Evolutionary conservation across 169 alveolate species (phyloP).

Genomic region (Eimeria maxima): DNA sequence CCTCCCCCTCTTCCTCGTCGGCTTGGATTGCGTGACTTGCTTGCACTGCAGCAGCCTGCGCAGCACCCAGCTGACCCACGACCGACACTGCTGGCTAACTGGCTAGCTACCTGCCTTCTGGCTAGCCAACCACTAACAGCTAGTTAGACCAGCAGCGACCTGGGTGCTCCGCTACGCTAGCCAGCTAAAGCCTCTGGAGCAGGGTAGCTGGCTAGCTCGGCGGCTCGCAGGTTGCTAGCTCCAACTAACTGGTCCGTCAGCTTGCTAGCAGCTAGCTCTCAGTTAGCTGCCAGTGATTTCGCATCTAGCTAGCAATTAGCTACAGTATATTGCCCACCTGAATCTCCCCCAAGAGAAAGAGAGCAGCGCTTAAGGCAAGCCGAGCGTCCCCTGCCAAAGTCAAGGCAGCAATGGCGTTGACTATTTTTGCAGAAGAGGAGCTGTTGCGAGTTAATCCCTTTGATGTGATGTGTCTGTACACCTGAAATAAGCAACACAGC

Average conservation of each 20-base stretch:
- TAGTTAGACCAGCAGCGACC: neutral
- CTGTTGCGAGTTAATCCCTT: too few species aligned
- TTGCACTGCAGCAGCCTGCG: slow-evolving; percentile 29
- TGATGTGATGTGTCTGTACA: slow-evolving; percentile 62
- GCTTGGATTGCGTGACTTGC: slow-evolving; percentile 6
- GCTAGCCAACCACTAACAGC: neutral
- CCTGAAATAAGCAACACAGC: slow-evolving; percentile 41
- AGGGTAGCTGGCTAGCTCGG: neutral
- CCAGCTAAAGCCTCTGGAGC: neutral
- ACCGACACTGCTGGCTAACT: neutral
- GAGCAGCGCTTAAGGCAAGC: slow-evolving; percentile 70
- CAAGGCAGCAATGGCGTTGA: slow-evolving; percentile 57
- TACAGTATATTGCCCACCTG: slow-evolving; percentile 16
- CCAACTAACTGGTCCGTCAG: too few species aligned
- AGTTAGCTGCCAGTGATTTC: neutral
- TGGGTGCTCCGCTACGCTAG: neutral
- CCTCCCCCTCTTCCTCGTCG: slow-evolving; percentile 65
- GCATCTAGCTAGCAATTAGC: neutral
- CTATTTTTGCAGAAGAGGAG: neutral
- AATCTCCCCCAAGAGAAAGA: slow-evolving; percentile 77
- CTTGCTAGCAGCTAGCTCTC: neutral
- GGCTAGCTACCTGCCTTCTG: too few species aligned
- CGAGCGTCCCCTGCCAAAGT: slow-evolving; percentile 59
- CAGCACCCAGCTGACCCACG: neutral
- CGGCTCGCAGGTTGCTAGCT: neutral